Base-by-base conservation (phyloP, 768 basidiomycete species). In the Cystobasidium tubakii region DNA sequence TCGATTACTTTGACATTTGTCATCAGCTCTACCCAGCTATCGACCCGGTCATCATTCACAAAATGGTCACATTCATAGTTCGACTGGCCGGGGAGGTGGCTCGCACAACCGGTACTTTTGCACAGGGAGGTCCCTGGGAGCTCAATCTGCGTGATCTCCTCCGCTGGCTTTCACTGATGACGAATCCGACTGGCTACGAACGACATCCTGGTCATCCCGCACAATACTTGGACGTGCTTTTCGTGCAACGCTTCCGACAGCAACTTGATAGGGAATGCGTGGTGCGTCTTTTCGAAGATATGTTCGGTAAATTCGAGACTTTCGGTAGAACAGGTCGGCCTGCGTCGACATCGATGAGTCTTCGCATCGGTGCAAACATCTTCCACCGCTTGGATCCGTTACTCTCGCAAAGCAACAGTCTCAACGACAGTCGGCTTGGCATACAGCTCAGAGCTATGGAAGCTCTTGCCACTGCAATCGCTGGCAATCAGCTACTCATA, bases 111-210 rank as follows among this genome's bases (percentile, higher is more conserved):
- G 23, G 55, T 92, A 96, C 80, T 73, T 77, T 43, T 62, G 66
- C 60, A 74, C 75, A 42, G 74, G 94, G 94, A 10, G 85, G 86
- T 70, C 96, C 95, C 3, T 99, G 95, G 95, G 95, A 99, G 80
- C 96, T 98, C 84, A 99, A 99, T 80, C 84, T 99, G 34, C 90
- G 95, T 17, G 95, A 99, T 81, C 84, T 97, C 72, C 86, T 92
- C 73, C 87, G 96, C 55, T 96, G 96, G 94, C 87, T 89, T 0
- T 85, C 84, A 44, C 71, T 82, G 17, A 74, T 76, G 25, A 23
- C 57, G 29, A 54, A 74, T 21, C 76, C 77, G 54, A 79, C 82
- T 39, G 81, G 81, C 0, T 73, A 82, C 50, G 81, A 83, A 69
- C 62, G 39, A 0, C 62, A 66, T 2, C 66, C 39, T 80, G 79